These are phyloP conservation scores for Corylus heterophylla DNA, from an alignment of 306 rosid genomes.

Conservation along the genomic window DNA sequence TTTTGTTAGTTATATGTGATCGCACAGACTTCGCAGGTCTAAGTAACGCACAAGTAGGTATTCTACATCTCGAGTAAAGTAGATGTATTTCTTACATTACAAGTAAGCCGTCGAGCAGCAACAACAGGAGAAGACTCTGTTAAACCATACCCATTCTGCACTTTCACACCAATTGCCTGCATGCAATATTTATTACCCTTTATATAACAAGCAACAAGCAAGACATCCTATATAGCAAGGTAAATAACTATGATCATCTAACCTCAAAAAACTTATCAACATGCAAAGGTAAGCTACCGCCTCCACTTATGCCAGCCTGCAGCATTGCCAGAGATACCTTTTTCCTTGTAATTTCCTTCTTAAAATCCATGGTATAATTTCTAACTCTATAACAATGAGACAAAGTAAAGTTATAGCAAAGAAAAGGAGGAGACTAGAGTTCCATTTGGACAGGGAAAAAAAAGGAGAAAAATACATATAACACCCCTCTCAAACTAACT, in stretches of 20 bases:
- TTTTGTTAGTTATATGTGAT: neutral
- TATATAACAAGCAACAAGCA: conserved; percentile 10
- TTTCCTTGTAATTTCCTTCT: conserved; percentile 20
- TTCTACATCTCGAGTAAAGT: neutral
- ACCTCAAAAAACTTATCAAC: conserved; percentile 93
- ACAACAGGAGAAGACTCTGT: conserved; percentile 87
- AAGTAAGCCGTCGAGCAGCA: conserved; percentile 73
- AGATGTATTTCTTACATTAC: conserved; percentile 61
- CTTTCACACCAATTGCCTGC: conserved; percentile 83
- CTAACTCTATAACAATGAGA: conserved; percentile 17
- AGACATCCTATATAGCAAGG: conserved; percentile 6
- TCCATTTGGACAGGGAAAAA: neutral
- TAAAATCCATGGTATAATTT: conserved; percentile 21
- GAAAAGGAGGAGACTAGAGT: neutral
- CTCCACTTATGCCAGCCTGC: conserved; percentile 97
- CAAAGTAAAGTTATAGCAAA: neutral
- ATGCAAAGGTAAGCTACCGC: conserved; percentile 80
- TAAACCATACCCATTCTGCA: conserved; percentile 95
- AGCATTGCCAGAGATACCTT: conserved; percentile 32
- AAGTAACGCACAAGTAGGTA: conserved; percentile 7
- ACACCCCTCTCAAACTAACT: too few species aligned
- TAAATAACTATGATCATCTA: conserved; percentile 20
- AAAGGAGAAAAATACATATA: neutral
- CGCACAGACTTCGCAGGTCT: neutral
- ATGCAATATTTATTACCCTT: conserved; percentile 20